A percentile compares a stretch with the other conserved stretches of the same genome.
phyloP scores from a whole-genome alignment of 169 alveolate species.

The Besnoitia besnoiti region DNA sequence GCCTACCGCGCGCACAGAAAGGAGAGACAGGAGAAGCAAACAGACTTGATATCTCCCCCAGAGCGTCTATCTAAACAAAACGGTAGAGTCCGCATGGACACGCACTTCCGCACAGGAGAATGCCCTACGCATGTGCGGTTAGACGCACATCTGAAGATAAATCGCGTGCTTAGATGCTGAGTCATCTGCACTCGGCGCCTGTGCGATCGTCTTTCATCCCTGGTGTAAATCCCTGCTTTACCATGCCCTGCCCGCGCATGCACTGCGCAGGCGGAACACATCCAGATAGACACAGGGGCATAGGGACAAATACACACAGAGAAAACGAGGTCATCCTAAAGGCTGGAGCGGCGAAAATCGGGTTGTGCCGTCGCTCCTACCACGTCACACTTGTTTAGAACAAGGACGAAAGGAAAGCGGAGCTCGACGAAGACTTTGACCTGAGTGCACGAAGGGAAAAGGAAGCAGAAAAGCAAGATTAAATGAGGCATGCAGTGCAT shows the following conservation, averaged over 20 bases:
- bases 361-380: constrained; percentile 42
- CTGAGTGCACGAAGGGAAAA: constrained; percentile 20
- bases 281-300: not conserved
- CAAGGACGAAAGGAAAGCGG: constrained; percentile 79
- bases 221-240: too few relatives aligned
- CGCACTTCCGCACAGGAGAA: too few relatives aligned
- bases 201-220: too few relatives aligned
- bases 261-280: not conserved
- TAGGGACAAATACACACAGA: not conserved
- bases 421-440: constrained; percentile 71
- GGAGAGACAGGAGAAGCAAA: too few relatives aligned
- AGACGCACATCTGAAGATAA: too few relatives aligned
- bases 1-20: not conserved
- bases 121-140: too few relatives aligned
- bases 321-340: not conserved
- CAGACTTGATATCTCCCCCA: too few relatives aligned
- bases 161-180: too few relatives aligned
- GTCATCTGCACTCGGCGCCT: too few relatives aligned
- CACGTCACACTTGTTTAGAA: constrained; percentile 78
- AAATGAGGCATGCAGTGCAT: too few relatives aligned
- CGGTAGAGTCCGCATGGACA: too few relatives aligned
- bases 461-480: not conserved
- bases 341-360: not conserved
- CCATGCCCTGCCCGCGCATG: not conserved
- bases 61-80: too few relatives aligned